Evolutionary conservation across 768 basidiomycete species (phyloP), one percentile per base, ranked within the genome.

Genomic region (Boletus tomentosulus): DNA sequence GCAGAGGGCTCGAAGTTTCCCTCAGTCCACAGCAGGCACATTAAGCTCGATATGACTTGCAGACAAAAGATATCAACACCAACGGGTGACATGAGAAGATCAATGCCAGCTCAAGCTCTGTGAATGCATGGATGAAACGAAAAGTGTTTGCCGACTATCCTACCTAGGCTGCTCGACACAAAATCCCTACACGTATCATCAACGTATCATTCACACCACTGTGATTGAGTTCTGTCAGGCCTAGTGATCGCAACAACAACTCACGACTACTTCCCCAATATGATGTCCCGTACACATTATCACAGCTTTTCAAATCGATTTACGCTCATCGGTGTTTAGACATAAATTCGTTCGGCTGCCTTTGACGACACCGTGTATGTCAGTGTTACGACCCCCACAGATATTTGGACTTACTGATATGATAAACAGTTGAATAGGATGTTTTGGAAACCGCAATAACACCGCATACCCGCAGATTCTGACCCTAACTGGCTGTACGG

Each of bases 21-120:
- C 47, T 50, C n/a, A 15, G 43, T 33, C 50, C 45, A 47, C 39
- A 34, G 33, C n/a, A 66, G 63, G 58, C 53, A 65, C 63, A 61
- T 53, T 48, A 54, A 51, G 19, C 45, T 22, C 11, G 45, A 54
- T 48, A 28, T 22, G 35, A 46, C 28, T 34, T 12, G 10, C 10
- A 33, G 10, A 45, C 30, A 46, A 34, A 16, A 33, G 4, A 46
- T 42, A 28, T 35, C 33, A 24, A 19, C 19, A 31, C 11, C 10
- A 48, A 43, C n/a, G 35, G 31, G 43, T 28, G 52, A 45, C 54
- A 48, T 47, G 48, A 45, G 50, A 49, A 64, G 19, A 45, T 39
- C 28, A 19, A 53, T 50, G 22, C 59, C 62, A 50, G 37, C 3
- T 46, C 61, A 60, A 53, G 12, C 22, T 9, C 25, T 37, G 43